Evolutionary conservation across 2,329 filamentous ascomycete species (phyloP).

Genomic region (Talaromyces albobiverticillius): DNA sequence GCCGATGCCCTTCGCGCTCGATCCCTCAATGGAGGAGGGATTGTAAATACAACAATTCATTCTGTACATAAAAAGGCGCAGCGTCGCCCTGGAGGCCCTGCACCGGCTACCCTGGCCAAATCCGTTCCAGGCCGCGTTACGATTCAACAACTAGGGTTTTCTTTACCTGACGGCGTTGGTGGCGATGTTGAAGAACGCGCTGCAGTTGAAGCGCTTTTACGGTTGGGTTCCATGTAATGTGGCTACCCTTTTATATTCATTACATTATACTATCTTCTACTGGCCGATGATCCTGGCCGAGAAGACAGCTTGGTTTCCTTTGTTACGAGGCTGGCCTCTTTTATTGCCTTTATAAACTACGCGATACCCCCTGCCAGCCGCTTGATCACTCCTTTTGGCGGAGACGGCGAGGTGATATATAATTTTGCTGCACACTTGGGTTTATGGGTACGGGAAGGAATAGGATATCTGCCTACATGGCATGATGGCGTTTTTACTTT

Average conservation of each 20-base stretch:
- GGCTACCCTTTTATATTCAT: background rate
- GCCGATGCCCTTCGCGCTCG: slow-evolving; percentile 75
- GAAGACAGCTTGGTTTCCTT: slow-evolving; percentile 4
- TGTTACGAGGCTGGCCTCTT: slow-evolving; percentile 14
- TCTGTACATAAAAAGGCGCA: slow-evolving; percentile 32
- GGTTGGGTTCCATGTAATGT: slow-evolving; percentile 47
- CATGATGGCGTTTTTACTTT: slow-evolving; percentile 15
- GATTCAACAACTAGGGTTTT: slow-evolving; percentile 31
- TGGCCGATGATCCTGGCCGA: slow-evolving; percentile 22
- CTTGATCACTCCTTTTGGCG: slow-evolving; percentile 9
- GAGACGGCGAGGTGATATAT: slow-evolving; percentile 1
- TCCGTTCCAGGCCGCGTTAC: slow-evolving; percentile 37
- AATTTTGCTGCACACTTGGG: slow-evolving; percentile 5
- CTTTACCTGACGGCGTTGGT: slow-evolving; percentile 32
- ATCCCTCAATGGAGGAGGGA: slow-evolving; percentile 49
- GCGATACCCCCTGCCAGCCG: background rate
- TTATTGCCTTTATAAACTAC: slow-evolving; percentile 15
- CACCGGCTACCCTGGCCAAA: slow-evolving; percentile 38
- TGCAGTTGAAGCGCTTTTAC: slow-evolving; percentile 48
- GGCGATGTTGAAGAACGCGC: slow-evolving; percentile 43
- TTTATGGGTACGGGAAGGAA: slow-evolving; percentile 12
- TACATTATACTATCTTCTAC: slow-evolving; percentile 11
- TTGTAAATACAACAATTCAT: slow-evolving; percentile 37
- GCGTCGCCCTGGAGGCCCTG: slow-evolving; percentile 29
- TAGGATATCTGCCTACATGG: slow-evolving; percentile 18